Evolutionary conservation across 176 grass and related monocot genomes (phyloP).

Genomic region (Panicum miliaceum): DNA sequence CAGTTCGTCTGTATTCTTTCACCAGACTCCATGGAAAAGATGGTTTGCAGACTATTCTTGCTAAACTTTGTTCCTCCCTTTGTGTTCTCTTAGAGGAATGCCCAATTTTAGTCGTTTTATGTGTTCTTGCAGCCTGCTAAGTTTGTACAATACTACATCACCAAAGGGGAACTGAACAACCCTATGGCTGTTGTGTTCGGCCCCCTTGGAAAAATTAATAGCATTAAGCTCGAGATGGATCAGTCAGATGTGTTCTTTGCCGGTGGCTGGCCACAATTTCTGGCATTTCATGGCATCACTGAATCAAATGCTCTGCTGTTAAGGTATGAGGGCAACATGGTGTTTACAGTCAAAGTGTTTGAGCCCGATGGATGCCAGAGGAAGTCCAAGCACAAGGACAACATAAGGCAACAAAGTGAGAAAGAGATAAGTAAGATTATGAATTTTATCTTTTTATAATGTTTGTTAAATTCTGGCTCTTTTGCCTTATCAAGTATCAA

Average conservation of each 20-base stretch:
- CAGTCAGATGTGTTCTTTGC: neutral
- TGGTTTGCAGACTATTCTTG: neutral
- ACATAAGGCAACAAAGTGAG: neutral
- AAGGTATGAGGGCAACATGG: constrained; percentile 25
- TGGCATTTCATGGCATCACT: neutral
- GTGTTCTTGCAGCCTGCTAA: neutral
- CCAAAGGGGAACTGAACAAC: neutral
- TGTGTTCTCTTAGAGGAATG: neutral
- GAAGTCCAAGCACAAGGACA: neutral
- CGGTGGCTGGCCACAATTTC: constrained; percentile 9
- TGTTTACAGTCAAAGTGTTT: constrained; percentile 18
- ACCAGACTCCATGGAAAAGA: neutral
- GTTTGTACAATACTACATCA: constrained; percentile 1
- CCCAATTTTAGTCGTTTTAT: neutral
- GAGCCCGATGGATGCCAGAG: constrained; percentile 19
- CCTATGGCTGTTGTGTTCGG: neutral
- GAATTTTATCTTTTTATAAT: neutral
- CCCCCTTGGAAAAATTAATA: neutral
- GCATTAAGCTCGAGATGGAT: constrained; percentile 10
- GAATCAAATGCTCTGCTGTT: constrained; percentile 6
- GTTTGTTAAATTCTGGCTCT: neutral
- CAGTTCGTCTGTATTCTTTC: neutral
- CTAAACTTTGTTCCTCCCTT: neutral
- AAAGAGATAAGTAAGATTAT: neutral
- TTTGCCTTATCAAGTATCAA: neutral